Evolutionary conservation across 345 rosid species (phyloP).

Genomic region (Trapa bicornis): DNA sequence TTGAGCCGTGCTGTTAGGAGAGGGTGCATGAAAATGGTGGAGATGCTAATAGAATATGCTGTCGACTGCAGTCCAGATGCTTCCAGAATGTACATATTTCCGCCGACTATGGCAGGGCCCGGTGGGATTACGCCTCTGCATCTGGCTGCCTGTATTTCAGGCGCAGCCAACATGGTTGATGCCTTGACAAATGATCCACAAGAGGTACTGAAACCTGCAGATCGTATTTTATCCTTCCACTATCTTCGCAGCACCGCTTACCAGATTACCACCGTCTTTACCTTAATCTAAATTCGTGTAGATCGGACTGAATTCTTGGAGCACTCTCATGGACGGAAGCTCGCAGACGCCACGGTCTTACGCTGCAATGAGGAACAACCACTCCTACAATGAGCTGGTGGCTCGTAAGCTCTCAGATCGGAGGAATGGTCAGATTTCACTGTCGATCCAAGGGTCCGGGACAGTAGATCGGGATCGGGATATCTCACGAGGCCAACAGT

Average conservation of each 20-base stretch:
- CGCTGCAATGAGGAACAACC: conserved; percentile 52
- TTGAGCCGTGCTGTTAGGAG: conserved; percentile 65
- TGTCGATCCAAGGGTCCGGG: conserved; percentile 22
- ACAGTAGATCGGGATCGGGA: conserved; percentile 13
- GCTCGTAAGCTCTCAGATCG: conserved; percentile 50
- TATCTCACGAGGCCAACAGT: conserved; percentile 7
- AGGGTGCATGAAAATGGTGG: conserved; percentile 52
- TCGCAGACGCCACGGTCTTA: conserved; percentile 56
- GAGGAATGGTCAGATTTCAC: conserved; percentile 58
- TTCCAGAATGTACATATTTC: conserved; percentile 35
- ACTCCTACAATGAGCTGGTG: conserved; percentile 54
- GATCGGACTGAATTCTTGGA: conserved; percentile 73
- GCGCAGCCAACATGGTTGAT: conserved; percentile 50
- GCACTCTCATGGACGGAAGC: conserved; percentile 37
- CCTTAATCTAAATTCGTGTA: conserved; percentile 11
- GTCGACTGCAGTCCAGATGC: conserved; percentile 11
- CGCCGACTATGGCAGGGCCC: conserved; percentile 56
- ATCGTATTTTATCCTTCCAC: too few relatives aligned
- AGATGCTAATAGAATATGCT: conserved; percentile 46
- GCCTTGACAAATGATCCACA: conserved; percentile 73
- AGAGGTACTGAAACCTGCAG: conserved; percentile 31
- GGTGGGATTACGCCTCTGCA: conserved; percentile 78
- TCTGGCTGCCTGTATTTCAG: conserved; percentile 67
- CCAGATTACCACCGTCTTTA: background rate
- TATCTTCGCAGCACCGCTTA: too few relatives aligned